Percentiles rank a stretch among this genome's conserved stretches.
Evolutionary conservation across 305 asterid genomes (phyloP).

Genomic region (Euphrasia arctica): DNA sequence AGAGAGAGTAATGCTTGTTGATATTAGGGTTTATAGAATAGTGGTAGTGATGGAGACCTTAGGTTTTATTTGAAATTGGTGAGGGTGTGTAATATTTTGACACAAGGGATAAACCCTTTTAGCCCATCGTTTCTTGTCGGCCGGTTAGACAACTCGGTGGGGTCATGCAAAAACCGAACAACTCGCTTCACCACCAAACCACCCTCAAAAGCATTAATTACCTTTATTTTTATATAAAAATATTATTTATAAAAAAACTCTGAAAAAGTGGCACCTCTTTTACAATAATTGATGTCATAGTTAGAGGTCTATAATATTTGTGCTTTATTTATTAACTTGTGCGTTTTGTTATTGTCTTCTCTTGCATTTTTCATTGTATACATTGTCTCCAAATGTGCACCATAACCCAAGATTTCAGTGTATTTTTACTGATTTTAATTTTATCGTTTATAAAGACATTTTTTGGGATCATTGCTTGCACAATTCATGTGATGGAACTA

Average conservation of each 20-base stretch:
- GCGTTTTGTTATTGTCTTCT: constrained; percentile 17
- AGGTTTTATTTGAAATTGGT: no score
- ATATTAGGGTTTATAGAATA: no score
- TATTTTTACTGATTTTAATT: no score
- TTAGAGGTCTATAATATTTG: constrained; percentile 26
- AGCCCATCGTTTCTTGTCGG: constrained; percentile 68
- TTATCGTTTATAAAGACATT: no score
- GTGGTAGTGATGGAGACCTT: no score
- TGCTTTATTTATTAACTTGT: constrained; percentile 26
- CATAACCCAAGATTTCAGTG: no score
- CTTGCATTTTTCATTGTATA: not conserved
- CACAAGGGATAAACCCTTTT: constrained; percentile 35
- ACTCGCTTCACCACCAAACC: constrained; percentile 32
- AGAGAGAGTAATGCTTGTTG: no score
- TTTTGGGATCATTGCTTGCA: no score
- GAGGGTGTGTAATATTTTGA: constrained; percentile 37
- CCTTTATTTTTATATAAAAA: no score
- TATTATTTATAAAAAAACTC: no score
- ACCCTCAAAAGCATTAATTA: constrained; percentile 21
- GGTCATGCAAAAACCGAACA: constrained; percentile 31
- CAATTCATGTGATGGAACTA: no score
- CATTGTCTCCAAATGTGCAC: no score
- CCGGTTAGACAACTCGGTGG: constrained; percentile 33
- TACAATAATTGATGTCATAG: constrained; percentile 37
- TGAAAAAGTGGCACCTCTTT: constrained; percentile 21